Evolutionary conservation across 257 asterid species (phyloP).

Genomic region (Nicotiana benthamiana): DNA sequence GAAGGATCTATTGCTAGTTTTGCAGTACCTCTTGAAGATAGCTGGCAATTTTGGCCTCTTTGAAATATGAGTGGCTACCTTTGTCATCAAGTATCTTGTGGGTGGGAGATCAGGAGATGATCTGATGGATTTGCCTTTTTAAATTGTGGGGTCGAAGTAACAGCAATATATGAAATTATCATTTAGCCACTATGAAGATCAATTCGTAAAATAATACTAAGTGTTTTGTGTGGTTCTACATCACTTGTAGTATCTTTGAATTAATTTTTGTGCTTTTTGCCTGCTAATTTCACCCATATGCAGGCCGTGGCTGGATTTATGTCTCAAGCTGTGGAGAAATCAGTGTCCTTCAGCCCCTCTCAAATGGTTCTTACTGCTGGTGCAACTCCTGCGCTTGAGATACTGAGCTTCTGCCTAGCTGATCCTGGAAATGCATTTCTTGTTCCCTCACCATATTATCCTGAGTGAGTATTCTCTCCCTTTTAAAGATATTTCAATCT

Average conservation of each 20-base stretch:
- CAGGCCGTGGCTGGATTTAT: slow-evolving; percentile 58
- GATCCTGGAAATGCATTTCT: slow-evolving; percentile 72
- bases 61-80: not conserved
- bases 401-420: slow-evolving; percentile 54
- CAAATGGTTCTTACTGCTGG: slow-evolving; percentile 50
- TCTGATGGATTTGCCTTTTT: not conserved
- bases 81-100: not conserved
- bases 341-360: slow-evolving; percentile 38
- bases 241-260: not conserved
- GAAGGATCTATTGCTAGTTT: slow-evolving; percentile 6
- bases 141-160: not conserved
- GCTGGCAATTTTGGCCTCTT: not conserved
- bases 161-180: not conserved
- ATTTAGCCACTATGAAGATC: not conserved
- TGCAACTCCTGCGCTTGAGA: slow-evolving; percentile 55
- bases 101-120: slow-evolving; percentile 8
- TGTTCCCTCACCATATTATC: slow-evolving; percentile 59
- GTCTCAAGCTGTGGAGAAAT: slow-evolving; percentile 40
- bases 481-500: not conserved
- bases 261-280: not conserved
- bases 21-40: not conserved
- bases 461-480: slow-evolving; percentile 39
- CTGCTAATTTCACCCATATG: slow-evolving; percentile 11
- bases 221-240: not conserved
- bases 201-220: not conserved